phyloP scores from a whole-genome alignment of 2,329 filamentous ascomycete species.

The Drechslerella coelobrocha region DNA sequence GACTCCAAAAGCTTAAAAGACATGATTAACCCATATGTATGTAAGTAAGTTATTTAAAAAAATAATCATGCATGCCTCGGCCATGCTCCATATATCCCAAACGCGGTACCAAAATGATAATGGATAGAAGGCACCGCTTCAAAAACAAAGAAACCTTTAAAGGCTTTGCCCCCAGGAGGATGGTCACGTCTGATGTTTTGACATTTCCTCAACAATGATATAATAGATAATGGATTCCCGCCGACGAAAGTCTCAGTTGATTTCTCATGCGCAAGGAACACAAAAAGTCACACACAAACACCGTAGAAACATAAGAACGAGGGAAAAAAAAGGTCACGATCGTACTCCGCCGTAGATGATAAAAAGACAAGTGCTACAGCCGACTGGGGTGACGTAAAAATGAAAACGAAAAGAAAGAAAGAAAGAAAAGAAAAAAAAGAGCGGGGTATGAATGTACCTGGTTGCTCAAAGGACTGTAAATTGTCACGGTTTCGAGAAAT shows the following conservation, averaged over 20 bases:
- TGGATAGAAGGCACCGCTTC: no score
- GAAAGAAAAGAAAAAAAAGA: background rate
- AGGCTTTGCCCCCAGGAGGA: background rate
- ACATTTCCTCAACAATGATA: background rate
- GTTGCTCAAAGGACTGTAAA: no score
- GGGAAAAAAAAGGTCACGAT: background rate
- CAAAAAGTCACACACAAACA: no score
- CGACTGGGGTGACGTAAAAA: background rate
- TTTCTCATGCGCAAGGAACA: no score
- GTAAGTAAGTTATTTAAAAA: no score
- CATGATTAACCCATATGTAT: no score
- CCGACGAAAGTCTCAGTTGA: background rate
- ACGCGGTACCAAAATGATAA: no score
- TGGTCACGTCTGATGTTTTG: background rate
- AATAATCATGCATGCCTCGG: no score
- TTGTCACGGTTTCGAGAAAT: constrained; percentile 21
- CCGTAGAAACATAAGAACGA: no score
- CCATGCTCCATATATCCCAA: no score
- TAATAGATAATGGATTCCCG: constrained; percentile 8
- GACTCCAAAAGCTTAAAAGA: no score
- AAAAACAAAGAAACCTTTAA: no score
- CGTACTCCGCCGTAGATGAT: background rate
- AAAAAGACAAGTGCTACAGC: background rate
- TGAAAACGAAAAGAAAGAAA: background rate
- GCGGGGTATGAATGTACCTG: background rate